Conservation (phyloP, 768 basidiomycete genomes). For the Hortiboletus flavorubellus region DNA sequence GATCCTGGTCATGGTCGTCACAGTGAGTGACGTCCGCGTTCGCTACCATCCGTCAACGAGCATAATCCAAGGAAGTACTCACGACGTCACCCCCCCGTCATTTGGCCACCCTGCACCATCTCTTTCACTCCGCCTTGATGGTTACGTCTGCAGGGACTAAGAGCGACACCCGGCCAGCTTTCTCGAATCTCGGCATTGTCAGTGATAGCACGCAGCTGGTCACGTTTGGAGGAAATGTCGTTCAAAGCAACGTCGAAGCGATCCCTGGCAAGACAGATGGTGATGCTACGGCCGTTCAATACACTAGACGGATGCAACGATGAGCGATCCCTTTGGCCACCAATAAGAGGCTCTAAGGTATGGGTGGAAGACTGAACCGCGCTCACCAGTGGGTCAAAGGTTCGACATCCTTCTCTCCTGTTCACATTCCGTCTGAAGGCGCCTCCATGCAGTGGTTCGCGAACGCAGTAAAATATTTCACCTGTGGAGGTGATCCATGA, state of each 20-base stretch:
- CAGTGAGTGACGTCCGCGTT: slow-evolving; percentile 3
- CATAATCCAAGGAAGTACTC: neutral
- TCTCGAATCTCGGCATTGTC: slow-evolving; percentile 8
- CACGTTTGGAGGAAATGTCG: slow-evolving; percentile 19
- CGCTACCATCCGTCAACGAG: slow-evolving; percentile 9
- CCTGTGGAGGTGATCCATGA: no score
- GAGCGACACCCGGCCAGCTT: slow-evolving; percentile 9
- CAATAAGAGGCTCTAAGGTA: neutral
- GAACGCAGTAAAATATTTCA: no score
- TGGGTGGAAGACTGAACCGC: neutral
- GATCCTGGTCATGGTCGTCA: no score
- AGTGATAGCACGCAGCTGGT: slow-evolving; percentile 5
- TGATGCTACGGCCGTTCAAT: slow-evolving; percentile 24
- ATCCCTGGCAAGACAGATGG: slow-evolving; percentile 16
- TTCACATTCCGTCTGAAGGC: no score
- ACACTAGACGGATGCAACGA: slow-evolving; percentile 30
- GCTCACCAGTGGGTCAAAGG: neutral
- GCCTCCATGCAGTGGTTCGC: no score
- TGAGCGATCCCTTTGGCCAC: slow-evolving; percentile 28
- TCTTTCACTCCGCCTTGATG: neutral
- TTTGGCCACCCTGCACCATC: neutral
- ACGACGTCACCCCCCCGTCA: slow-evolving; percentile 7
- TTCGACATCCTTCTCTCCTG: no score
- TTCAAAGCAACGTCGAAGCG: slow-evolving; percentile 28
- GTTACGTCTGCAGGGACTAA: slow-evolving; percentile 14